These are phyloP conservation scores for Botrytis pseudocinerea DNA, from an alignment of 2,329 filamentous ascomycete species.

Conservation along the genomic window DNA sequence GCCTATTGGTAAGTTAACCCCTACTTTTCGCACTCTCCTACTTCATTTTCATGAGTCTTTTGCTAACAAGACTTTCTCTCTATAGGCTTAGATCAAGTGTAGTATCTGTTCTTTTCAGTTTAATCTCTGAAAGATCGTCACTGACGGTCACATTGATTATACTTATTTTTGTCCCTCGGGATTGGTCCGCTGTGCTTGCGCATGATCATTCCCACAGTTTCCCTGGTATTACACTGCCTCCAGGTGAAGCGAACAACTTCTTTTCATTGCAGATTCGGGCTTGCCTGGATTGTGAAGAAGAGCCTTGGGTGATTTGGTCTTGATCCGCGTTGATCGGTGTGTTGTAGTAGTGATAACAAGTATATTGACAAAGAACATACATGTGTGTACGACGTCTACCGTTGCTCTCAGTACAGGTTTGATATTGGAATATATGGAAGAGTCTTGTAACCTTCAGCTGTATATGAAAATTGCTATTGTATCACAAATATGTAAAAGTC, in stretches of 20 bases:
- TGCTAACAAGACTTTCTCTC: neutral
- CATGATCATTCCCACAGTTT: conserved; percentile 67
- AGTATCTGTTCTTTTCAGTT: conserved; percentile 94
- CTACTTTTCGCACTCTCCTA: neutral
- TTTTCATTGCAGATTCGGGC: conserved; percentile 58
- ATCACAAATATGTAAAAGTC: no score
- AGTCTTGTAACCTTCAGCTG: neutral
- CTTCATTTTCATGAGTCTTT: conserved; percentile 45
- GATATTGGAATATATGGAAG: neutral
- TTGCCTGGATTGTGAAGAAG: conserved; percentile 60
- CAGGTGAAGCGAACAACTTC: conserved; percentile 66
- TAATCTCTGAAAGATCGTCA: conserved; percentile 88
- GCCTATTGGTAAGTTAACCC: conserved; percentile 47
- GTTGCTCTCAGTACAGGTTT: no score
- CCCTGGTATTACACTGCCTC: conserved; percentile 75
- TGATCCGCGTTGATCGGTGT: no score
- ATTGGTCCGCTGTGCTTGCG: conserved; percentile 69
- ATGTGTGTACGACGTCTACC: no score
- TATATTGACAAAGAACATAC: no score
- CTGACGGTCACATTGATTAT: conserved; percentile 74
- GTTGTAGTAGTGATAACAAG: no score
- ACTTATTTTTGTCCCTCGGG: conserved; percentile 69
- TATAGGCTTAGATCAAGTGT: conserved; percentile 74
- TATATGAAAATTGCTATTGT: neutral
- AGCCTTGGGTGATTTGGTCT: conserved; percentile 26